Conservation (phyloP, 192 early-diverging fungal species). For the Glomus cerebriforme region DNA sequence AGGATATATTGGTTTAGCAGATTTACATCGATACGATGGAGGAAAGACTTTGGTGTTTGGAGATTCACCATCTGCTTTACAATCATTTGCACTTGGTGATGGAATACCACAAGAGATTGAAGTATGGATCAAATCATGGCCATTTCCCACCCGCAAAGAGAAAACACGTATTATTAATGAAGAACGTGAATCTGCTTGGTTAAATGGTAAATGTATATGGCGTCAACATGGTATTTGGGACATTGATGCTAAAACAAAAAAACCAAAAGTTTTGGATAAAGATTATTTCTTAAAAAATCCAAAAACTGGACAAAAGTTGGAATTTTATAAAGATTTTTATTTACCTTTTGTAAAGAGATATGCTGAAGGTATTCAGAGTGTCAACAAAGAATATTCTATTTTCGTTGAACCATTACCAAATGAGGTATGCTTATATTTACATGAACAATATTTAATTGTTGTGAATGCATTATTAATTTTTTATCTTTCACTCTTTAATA, state of each 20-base stretch:
- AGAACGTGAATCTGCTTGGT: constrained; percentile 62
- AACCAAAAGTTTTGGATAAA: constrained; percentile 51
- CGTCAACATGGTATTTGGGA: constrained; percentile 77
- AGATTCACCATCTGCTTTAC: constrained; percentile 67
- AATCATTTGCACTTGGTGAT: constrained; percentile 74
- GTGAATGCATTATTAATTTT: neutral
- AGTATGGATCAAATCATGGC: constrained; percentile 76
- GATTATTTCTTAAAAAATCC: constrained; percentile 74
- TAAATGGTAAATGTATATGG: constrained; percentile 73
- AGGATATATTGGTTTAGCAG: constrained; percentile 74
- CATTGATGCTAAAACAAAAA: constrained; percentile 48
- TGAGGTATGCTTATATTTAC: constrained; percentile 47
- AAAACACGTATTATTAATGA: constrained; percentile 59
- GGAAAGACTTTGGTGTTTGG: constrained; percentile 70
- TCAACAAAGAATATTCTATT: constrained; percentile 51
- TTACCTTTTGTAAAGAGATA: constrained; percentile 71
- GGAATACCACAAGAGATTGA: constrained; percentile 75
- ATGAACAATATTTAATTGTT: neutral
- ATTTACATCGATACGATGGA: constrained; percentile 62
- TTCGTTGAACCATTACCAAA: constrained; percentile 87
- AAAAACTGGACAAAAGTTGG: constrained; percentile 50
- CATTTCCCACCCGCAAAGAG: constrained; percentile 65
- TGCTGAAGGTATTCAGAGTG: constrained; percentile 61
- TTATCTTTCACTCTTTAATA: neutral
- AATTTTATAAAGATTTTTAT: constrained; percentile 75